Conservation (phyloP, 257 asterid species). For the Penstemon barbatus region DNA sequence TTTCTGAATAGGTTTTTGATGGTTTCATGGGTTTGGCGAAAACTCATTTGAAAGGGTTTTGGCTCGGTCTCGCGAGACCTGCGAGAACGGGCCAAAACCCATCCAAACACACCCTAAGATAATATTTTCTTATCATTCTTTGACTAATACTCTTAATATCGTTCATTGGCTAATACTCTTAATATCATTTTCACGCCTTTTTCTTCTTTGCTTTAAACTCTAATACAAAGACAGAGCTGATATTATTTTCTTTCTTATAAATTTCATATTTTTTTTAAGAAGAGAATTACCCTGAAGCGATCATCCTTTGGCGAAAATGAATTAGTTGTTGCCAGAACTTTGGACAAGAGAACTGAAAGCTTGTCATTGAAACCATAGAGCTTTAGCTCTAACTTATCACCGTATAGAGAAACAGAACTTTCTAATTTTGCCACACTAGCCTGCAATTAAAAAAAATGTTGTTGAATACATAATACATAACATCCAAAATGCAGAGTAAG, state of each 20-base stretch:
- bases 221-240: slow-evolving; percentile 15
- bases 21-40: too few relatives aligned
- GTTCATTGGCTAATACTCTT: neutral
- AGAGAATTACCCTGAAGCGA: slow-evolving; percentile 72
- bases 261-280: slow-evolving; percentile 8
- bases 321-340: slow-evolving; percentile 67
- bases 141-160: too few relatives aligned
- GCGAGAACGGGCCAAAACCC: too few relatives aligned
- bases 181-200: slow-evolving; percentile 6
- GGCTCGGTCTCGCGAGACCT: too few relatives aligned
- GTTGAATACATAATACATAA: neutral
- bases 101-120: too few relatives aligned
- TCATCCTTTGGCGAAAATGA: slow-evolving; percentile 81
- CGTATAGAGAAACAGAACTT: slow-evolving; percentile 81
- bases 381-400: slow-evolving; percentile 91
- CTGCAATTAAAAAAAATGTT: slow-evolving; percentile 45
- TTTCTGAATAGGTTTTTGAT: too few relatives aligned
- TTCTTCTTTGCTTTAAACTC: slow-evolving; percentile 7
- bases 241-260: slow-evolving; percentile 10
- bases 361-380: slow-evolving; percentile 95
- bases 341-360: slow-evolving; percentile 81
- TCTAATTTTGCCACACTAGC: slow-evolving; percentile 94
- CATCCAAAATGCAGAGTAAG: slow-evolving; percentile 21
- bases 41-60: too few relatives aligned
- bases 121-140: slow-evolving; percentile 12